These are phyloP conservation scores for Phycomyces nitens DNA, from an alignment of 192 early-diverging fungal species.

Conservation along the genomic window DNA sequence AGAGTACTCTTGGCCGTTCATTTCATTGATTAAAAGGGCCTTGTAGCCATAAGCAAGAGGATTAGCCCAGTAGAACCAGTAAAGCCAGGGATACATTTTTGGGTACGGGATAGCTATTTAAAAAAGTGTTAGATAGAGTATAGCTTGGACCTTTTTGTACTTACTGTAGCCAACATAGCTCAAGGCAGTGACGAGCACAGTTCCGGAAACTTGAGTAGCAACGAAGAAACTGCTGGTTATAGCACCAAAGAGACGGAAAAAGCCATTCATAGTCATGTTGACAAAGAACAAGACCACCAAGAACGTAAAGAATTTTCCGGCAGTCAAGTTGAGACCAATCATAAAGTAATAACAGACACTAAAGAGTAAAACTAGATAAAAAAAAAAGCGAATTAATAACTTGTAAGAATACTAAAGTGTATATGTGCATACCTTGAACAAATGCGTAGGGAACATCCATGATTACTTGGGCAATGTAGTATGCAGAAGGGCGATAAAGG, in stretches of 20 bases:
- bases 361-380: slow-evolving; percentile 54
- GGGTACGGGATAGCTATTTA: slow-evolving; percentile 41
- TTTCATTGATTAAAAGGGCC: slow-evolving; percentile 59
- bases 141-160: no score
- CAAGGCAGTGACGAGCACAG: slow-evolving; percentile 49
- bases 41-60: slow-evolving; percentile 59
- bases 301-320: slow-evolving; percentile 54
- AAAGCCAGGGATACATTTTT: slow-evolving; percentile 61
- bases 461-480: slow-evolving; percentile 52
- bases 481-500: slow-evolving; percentile 59
- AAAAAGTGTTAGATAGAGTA: not conserved
- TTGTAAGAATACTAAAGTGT: no score
- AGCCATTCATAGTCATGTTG: slow-evolving; percentile 51
- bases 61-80: slow-evolving; percentile 63
- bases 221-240: slow-evolving; percentile 46
- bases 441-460: slow-evolving; percentile 50
- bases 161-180: slow-evolving; percentile 64
- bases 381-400: not conserved
- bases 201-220: slow-evolving; percentile 50
- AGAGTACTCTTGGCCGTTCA: slow-evolving; percentile 46
- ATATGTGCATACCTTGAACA: slow-evolving; percentile 30
- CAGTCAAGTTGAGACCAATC: slow-evolving; percentile 29
- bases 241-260: slow-evolving; percentile 59
- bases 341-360: slow-evolving; percentile 58
- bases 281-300: slow-evolving; percentile 49